Conservation (phyloP, 129 eudicot genomes). For the Lactuca saligna region DNA sequence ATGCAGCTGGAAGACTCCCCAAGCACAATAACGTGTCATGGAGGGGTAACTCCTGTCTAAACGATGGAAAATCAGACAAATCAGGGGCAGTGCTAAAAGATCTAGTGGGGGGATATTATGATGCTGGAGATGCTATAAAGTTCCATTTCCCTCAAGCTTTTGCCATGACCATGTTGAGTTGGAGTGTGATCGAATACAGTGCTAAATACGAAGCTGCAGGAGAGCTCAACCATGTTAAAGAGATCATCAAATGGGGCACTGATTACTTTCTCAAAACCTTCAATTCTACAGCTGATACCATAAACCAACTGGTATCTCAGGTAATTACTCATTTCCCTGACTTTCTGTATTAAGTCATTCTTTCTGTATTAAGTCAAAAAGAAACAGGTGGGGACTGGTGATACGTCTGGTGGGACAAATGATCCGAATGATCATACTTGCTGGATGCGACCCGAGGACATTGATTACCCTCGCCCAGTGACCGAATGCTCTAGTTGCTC, state of each 20-base stretch:
- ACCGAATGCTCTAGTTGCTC: slow-evolving; percentile 68
- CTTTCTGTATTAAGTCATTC: not conserved
- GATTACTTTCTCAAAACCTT: slow-evolving; percentile 95
- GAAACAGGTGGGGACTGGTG: slow-evolving; percentile 74
- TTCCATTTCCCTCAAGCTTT: slow-evolving; percentile 83
- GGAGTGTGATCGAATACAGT: slow-evolving; percentile 94
- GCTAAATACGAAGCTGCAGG: slow-evolving; percentile 96
- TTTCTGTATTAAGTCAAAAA: not conserved
- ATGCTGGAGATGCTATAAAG: slow-evolving; percentile 95
- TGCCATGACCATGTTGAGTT: slow-evolving; percentile 97
- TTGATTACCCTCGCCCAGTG: slow-evolving; percentile 77
- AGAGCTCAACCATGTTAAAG: slow-evolving; percentile 86
- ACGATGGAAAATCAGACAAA: slow-evolving; percentile 67
- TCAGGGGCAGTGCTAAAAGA: slow-evolving; percentile 54
- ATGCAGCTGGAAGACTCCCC: slow-evolving; percentile 79
- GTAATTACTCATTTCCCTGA: slow-evolving; percentile 24
- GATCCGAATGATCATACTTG: slow-evolving; percentile 85
- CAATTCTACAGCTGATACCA: slow-evolving; percentile 77
- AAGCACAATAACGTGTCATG: slow-evolving; percentile 85
- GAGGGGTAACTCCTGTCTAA: slow-evolving; percentile 83
- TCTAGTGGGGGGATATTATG: slow-evolving; percentile 87
- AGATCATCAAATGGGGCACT: slow-evolving; percentile 86
- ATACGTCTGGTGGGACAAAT: slow-evolving; percentile 65
- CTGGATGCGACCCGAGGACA: slow-evolving; percentile 95
- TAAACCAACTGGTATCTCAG: slow-evolving; percentile 70